Conservation (phyloP, 2,329 filamentous ascomycete genomes). For the Cryphonectria naterciae region DNA sequence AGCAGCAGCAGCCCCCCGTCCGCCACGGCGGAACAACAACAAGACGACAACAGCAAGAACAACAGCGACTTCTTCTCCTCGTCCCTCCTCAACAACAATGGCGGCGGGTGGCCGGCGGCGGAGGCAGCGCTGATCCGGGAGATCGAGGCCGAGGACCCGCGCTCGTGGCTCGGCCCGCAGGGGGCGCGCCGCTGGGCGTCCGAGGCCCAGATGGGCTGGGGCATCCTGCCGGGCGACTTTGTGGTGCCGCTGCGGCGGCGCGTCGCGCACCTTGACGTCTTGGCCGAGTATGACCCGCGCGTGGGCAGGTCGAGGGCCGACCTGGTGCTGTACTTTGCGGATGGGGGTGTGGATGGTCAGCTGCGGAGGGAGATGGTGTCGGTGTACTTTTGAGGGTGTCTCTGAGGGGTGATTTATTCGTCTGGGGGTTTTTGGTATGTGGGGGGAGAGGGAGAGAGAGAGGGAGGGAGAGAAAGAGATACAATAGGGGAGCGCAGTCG, state of each 20-base stretch:
- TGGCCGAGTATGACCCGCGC: conserved; percentile 16
- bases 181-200: background rate
- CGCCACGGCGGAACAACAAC: background rate
- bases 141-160: conserved; percentile 21
- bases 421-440: too few species aligned
- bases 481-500: too few species aligned
- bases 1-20: background rate
- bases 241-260: conserved; percentile 17
- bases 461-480: too few species aligned
- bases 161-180: conserved; percentile 11
- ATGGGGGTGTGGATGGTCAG: background rate
- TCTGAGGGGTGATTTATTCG: too few species aligned
- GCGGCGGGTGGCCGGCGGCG: conserved; percentile 7
- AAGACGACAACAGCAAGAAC: background rate
- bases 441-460: too few species aligned
- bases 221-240: conserved; percentile 2
- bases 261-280: conserved; percentile 5
- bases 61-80: background rate
- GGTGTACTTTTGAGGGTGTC: conserved; percentile 15
- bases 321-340: conserved; percentile 15
- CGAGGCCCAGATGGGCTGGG: conserved; percentile 6
- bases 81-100: background rate
- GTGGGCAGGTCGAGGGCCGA: conserved; percentile 15
- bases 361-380: conserved; percentile 2
- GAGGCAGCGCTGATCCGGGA: conserved; percentile 5